Conservation (phyloP, 495 filamentous ascomycete species). For the Hypoxylon rickii region DNA sequence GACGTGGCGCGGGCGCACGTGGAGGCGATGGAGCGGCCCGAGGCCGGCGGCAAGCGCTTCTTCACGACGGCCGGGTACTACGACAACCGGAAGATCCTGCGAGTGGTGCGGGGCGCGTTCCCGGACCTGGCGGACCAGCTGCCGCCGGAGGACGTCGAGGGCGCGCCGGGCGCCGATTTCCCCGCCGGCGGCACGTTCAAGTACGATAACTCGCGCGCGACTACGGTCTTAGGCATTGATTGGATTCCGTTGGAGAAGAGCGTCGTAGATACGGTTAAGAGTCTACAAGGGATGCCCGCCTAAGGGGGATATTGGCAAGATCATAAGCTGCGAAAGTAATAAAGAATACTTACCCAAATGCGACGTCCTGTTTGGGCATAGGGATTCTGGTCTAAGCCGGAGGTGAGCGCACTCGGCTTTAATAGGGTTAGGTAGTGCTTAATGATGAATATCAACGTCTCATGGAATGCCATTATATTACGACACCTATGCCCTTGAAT, state of each 20-base stretch:
- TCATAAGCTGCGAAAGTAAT: background rate
- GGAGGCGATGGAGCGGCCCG: background rate
- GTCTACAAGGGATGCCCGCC: slow-evolving; percentile 51
- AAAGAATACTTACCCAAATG: background rate
- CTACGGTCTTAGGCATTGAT: slow-evolving; percentile 58
- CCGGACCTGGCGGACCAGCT: background rate
- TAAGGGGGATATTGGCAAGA: slow-evolving; percentile 9
- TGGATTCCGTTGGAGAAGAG: slow-evolving; percentile 61
- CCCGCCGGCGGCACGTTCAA: slow-evolving; percentile 47
- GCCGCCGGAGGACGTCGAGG: background rate
- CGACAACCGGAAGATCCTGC: background rate
- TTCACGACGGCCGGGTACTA: background rate
- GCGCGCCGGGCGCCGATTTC: slow-evolving; percentile 38
- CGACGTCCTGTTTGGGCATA: no score
- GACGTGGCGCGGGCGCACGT: slow-evolving; percentile 3
- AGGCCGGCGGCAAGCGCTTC: background rate
- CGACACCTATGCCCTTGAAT: no score
- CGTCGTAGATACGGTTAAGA: slow-evolving; percentile 61
- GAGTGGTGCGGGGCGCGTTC: background rate
- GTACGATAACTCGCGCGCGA: slow-evolving; percentile 57
- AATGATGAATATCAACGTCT: no score
- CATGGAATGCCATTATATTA: no score
- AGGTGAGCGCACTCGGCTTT: no score
- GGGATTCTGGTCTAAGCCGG: no score
- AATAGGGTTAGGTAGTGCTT: no score